Evolutionary conservation across 768 basidiomycete genomes (phyloP).

Genomic region (Terana coerulea): DNA sequence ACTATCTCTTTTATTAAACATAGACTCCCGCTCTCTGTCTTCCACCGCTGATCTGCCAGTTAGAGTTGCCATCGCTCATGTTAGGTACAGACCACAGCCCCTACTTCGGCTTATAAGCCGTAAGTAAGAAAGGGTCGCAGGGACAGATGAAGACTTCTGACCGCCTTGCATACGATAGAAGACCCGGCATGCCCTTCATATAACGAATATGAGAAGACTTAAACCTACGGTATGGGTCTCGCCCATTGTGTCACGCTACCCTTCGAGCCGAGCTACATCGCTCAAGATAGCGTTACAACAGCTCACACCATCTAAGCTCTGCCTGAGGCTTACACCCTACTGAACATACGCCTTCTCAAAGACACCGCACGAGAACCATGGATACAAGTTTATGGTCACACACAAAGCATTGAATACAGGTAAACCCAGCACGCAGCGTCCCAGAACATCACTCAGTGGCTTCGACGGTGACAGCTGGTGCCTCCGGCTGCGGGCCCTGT

Average conservation of each 20-base stretch:
- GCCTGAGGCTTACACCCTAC: too few species aligned
- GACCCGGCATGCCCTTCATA: too few species aligned
- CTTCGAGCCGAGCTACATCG: background rate
- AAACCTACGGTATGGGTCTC: background rate
- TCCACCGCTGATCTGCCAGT: too few species aligned
- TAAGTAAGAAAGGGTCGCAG: too few species aligned
- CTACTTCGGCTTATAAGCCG: too few species aligned
- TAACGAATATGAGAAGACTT: background rate
- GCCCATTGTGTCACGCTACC: background rate
- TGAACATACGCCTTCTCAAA: too few species aligned
- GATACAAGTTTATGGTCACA: background rate
- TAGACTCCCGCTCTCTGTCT: too few species aligned
- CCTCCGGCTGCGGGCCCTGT: slow-evolving; percentile 13
- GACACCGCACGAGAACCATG: background rate
- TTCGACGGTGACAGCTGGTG: slow-evolving; percentile 20
- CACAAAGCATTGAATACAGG: slow-evolving; percentile 1
- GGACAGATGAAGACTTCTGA: too few species aligned
- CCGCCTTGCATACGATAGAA: too few species aligned
- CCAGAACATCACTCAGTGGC: slow-evolving; percentile 16
- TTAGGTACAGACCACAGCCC: too few species aligned
- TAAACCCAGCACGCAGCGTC: background rate
- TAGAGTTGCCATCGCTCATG: too few species aligned
- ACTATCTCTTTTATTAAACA: too few species aligned
- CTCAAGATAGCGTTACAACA: background rate
- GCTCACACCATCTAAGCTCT: background rate